Conservation (phyloP, 805 yeast species). For the Saturnispora kantuleensis region DNA sequence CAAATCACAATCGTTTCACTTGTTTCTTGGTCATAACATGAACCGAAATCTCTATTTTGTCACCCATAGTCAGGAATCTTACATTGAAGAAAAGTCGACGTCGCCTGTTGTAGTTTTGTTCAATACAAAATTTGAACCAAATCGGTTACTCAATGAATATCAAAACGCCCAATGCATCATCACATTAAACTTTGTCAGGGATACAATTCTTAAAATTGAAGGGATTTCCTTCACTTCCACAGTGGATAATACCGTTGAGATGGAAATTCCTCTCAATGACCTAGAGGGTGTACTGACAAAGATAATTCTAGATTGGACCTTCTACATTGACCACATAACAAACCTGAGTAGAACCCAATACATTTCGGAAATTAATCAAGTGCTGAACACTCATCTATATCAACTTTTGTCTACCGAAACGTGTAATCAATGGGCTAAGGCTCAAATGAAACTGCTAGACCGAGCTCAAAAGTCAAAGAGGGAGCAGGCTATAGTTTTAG, state of each 20-base stretch:
- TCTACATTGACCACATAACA: conserved; percentile 16
- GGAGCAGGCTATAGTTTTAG: conserved; percentile 9
- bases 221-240: conserved; percentile 20
- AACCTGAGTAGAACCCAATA: conserved; percentile 23
- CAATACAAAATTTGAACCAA: conserved; percentile 38
- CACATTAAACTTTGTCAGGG: conserved; percentile 17
- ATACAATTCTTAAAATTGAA: conserved; percentile 17
- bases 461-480: conserved; percentile 7
- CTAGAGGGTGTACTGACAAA: conserved; percentile 30
- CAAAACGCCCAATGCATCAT: conserved; percentile 17
- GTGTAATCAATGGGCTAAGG: not conserved
- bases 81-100: conserved; percentile 43
- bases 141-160: conserved; percentile 26
- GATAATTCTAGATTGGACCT: conserved; percentile 15
- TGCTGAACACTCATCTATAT: too few species aligned
- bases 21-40: conserved; percentile 42
- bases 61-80: conserved; percentile 54
- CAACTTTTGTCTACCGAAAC: too few species aligned
- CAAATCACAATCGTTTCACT: conserved; percentile 78
- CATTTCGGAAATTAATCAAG: conserved; percentile 23
- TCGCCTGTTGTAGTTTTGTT: conserved; percentile 60
- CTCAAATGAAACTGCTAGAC: conserved; percentile 6
- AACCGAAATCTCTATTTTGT: conserved; percentile 40
- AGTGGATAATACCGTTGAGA: conserved; percentile 13
- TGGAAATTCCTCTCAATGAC: conserved; percentile 23